Evolutionary conservation across 2,329 filamentous ascomycete genomes (phyloP).

Genomic region (Pyrenophora teres): DNA sequence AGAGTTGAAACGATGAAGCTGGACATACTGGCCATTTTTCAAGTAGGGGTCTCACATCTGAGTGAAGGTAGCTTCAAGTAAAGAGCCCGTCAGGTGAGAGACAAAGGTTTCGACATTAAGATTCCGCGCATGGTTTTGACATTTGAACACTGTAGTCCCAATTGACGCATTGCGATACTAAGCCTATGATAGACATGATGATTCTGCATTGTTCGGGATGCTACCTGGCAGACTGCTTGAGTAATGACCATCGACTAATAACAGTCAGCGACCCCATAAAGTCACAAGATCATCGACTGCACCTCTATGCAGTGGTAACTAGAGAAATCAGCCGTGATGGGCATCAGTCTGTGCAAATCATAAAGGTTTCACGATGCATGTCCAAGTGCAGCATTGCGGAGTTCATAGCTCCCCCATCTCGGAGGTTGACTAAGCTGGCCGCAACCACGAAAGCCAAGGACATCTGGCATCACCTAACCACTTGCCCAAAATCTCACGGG

Average conservation of each 20-base stretch:
- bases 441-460: conserved; percentile 29
- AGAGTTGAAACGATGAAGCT: not conserved
- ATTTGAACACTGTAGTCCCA: too few relatives aligned
- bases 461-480: conserved; percentile 37
- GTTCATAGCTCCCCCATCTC: conserved; percentile 16
- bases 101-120: not conserved
- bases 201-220: not conserved
- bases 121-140: too few relatives aligned
- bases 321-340: too few relatives aligned
- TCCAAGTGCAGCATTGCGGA: conserved; percentile 4
- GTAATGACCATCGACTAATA: too few relatives aligned
- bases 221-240: too few relatives aligned
- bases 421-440: conserved; percentile 29
- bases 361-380: not conserved
- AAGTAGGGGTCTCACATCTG: not conserved
- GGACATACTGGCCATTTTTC: not conserved
- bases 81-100: conserved; percentile 3
- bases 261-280: too few relatives aligned
- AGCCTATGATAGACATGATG: not conserved
- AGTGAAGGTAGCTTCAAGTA: conserved; percentile 8
- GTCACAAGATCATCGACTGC: too few relatives aligned
- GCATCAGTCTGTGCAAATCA: not conserved
- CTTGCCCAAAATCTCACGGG: conserved; percentile 20
- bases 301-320: too few relatives aligned
- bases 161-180: not conserved